These are phyloP conservation scores for Flaveria bidentis DNA, from an alignment of 129 eudicot species.

Conservation along the genomic window DNA sequence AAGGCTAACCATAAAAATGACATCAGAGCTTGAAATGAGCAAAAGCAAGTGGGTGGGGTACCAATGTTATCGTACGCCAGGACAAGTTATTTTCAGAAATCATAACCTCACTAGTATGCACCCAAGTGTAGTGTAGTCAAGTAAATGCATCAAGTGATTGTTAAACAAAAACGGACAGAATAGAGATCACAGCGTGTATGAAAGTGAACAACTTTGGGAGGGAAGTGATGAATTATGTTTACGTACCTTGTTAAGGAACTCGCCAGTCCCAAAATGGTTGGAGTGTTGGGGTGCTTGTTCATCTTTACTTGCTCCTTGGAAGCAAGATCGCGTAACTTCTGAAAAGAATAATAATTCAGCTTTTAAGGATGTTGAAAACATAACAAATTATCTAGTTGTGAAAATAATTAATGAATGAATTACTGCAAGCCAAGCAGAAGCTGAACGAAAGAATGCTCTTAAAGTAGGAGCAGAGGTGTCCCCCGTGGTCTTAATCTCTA, in stretches of 20 bases:
- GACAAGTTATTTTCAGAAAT: neutral
- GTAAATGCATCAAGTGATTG: conserved; percentile 1
- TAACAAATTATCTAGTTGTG: no score
- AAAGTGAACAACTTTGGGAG: neutral
- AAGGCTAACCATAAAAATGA: conserved; percentile 46
- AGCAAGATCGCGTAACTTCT: conserved; percentile 79
- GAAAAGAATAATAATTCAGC: conserved; percentile 19
- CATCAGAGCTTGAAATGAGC: conserved; percentile 37
- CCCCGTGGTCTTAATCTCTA: conserved; percentile 51
- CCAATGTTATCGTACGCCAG: neutral
- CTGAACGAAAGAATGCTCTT: conserved; percentile 63
- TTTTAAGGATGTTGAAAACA: neutral
- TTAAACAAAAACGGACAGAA: neutral
- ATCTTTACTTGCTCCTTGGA: conserved; percentile 64
- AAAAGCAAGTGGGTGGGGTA: conserved; percentile 1
- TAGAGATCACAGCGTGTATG: neutral
- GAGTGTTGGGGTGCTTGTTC: conserved; percentile 38
- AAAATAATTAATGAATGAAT: neutral
- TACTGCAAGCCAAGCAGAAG: conserved; percentile 75
- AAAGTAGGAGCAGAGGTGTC: conserved; percentile 60
- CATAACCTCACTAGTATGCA: neutral
- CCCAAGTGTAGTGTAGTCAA: neutral
- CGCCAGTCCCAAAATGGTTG: conserved; percentile 78
- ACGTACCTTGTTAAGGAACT: conserved; percentile 84
- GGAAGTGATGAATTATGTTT: neutral